These are phyloP conservation scores for Cynanchum wilfordii DNA, from an alignment of 257 asterid genomes.

Conservation along the genomic window DNA sequence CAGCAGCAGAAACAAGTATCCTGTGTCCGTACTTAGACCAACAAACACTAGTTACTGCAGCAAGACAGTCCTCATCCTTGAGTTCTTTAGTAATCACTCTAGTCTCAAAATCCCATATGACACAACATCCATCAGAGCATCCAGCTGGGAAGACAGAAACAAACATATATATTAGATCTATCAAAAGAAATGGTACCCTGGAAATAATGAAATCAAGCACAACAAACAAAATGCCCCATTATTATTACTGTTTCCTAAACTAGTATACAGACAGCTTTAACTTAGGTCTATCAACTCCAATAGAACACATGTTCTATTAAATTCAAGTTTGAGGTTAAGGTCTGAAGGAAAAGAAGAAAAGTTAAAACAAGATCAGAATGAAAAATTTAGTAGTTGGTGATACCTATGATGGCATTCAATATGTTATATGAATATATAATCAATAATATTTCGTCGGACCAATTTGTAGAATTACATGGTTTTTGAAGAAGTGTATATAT, in stretches of 20 bases:
- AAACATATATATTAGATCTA: not conserved
- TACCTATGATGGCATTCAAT: not conserved
- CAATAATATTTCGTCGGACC: not conserved
- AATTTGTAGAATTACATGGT: not conserved
- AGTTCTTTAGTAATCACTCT: conserved; percentile 73
- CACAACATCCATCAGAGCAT: conserved; percentile 84
- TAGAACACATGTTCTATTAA: not conserved
- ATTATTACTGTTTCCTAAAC: not conserved
- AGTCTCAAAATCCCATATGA: conserved; percentile 91
- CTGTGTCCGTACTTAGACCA: conserved; percentile 88
- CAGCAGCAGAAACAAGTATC: conserved; percentile 79
- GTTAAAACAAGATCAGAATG: not conserved
- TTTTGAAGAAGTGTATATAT: not conserved
- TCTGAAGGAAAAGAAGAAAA: not conserved
- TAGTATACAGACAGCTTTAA: not conserved
- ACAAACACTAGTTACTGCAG: conserved; percentile 78
- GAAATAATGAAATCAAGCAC: not conserved
- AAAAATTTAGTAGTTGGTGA: not conserved
- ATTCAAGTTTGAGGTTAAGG: not conserved
- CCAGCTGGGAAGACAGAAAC: conserved; percentile 53
- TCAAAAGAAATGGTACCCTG: not conserved
- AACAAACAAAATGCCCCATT: not conserved
- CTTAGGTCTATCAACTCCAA: not conserved
- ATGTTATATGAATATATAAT: not conserved
- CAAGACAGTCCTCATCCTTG: conserved; percentile 57